phyloP scores from a whole-genome alignment of 2,329 filamentous ascomycete species.

The Fusarium irregulare region DNA sequence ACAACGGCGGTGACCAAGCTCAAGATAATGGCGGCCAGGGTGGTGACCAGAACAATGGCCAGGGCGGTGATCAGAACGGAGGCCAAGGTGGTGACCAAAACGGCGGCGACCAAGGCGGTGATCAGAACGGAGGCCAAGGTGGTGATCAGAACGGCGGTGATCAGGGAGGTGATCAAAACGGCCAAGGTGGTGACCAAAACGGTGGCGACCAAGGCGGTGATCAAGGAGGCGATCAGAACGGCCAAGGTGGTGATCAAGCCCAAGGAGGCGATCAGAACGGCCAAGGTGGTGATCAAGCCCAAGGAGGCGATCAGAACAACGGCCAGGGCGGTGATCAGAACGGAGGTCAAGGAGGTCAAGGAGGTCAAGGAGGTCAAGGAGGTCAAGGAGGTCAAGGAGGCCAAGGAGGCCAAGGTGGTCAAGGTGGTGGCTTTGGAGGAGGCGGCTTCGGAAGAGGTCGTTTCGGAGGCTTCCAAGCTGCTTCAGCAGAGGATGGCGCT shows the following conservation, averaged over 20 bases:
- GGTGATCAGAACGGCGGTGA: neutral
- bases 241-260: neutral
- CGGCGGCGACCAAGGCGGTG: neutral
- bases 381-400: neutral
- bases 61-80: slow-evolving; percentile 12
- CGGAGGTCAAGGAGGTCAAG: neutral
- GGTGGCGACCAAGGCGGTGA: neutral
- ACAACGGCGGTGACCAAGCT: neutral
- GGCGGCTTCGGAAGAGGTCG: slow-evolving; percentile 5
- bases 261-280: neutral
- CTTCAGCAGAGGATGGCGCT: slow-evolving; percentile 25
- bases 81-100: slow-evolving; percentile 1
- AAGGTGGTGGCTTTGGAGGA: neutral
- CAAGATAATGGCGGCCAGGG: too few relatives aligned
- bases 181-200: too few relatives aligned
- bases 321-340: slow-evolving; percentile 10
- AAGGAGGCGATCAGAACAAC: neutral
- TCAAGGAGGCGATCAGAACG: neutral
- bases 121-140: neutral
- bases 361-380: neutral
- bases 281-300: too few relatives aligned
- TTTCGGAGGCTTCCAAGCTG: slow-evolving; percentile 32
- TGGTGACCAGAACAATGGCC: neutral
- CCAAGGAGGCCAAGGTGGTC: neutral
- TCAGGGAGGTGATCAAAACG: neutral